A percentile compares a stretch with the other conserved stretches of the same genome.
Evolutionary conservation across 768 basidiomycete species (phyloP).

Genomic region (Boletus edulis): DNA sequence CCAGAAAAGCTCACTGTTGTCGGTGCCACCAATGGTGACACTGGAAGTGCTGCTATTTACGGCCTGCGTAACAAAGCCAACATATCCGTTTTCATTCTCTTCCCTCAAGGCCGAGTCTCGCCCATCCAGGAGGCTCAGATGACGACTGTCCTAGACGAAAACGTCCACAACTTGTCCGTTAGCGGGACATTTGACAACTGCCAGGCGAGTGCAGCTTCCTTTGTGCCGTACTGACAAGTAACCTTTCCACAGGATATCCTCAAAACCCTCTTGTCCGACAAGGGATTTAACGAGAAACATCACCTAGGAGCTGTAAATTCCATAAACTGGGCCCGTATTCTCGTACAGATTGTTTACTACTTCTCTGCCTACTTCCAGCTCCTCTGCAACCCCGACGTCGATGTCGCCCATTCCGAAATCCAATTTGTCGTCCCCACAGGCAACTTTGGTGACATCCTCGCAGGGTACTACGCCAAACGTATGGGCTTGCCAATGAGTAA

Average conservation of each 20-base stretch:
- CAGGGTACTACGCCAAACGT: constrained; percentile 93
- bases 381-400: constrained; percentile 46
- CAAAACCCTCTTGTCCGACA: constrained; percentile 86
- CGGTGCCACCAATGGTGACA: constrained; percentile 97
- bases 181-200: constrained; percentile 97
- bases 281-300: constrained; percentile 83
- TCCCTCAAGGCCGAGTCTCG: constrained; percentile 94
- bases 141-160: constrained; percentile 93
- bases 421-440: constrained; percentile 98
- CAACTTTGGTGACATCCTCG: constrained; percentile 97
- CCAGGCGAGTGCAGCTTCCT: constrained; percentile 54
- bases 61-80: constrained; percentile 92
- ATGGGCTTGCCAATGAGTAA: constrained; percentile 91
- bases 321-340: constrained; percentile 99
- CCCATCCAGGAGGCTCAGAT: constrained; percentile 99
- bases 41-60: constrained; percentile 98
- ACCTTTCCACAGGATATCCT: constrained; percentile 70
- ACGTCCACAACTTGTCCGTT: constrained; percentile 94
- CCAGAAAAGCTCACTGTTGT: constrained; percentile 85
- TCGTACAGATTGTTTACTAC: constrained; percentile 99
- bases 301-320: constrained; percentile 95
- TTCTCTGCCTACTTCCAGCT: constrained; percentile 92
- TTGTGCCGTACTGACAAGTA: neutral
- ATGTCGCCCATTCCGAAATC: constrained; percentile 44
- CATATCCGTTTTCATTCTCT: constrained; percentile 95